These are phyloP conservation scores for Triticum dicoccoides DNA, from an alignment of 176 grass and related monocot genomes.

Conservation along the genomic window DNA sequence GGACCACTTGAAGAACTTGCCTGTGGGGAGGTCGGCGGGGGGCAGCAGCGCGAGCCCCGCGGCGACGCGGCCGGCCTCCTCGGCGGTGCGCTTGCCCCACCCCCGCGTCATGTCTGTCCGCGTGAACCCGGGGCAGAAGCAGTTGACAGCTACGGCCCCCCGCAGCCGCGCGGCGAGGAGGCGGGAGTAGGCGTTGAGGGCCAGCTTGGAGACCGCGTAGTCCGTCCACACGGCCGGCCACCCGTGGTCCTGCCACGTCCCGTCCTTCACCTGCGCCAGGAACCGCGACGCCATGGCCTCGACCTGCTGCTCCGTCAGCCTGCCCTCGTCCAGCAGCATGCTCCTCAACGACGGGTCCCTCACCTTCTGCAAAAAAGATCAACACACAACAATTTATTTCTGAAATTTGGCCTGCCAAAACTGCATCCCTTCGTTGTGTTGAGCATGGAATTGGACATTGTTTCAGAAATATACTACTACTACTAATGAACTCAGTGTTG, in stretches of 20 bases:
- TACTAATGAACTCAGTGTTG: not conserved
- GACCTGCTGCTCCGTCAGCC: constrained; percentile 39
- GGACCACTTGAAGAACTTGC: constrained; percentile 66
- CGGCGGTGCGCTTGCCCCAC: constrained; percentile 49
- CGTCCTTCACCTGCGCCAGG: constrained; percentile 52
- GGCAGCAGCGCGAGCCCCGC: constrained; percentile 35
- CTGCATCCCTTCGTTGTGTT: not conserved
- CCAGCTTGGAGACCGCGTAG: constrained; percentile 80
- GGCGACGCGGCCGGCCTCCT: constrained; percentile 58
- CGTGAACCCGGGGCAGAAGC: constrained; percentile 96
- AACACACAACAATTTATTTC: not conserved
- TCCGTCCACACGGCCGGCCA: constrained; percentile 80
- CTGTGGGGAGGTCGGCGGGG: constrained; percentile 42
- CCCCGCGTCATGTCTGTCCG: constrained; percentile 80
- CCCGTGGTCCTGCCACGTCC: constrained; percentile 51
- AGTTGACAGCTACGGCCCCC: constrained; percentile 60
- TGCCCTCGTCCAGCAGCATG: constrained; percentile 53
- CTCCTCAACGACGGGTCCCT: constrained; percentile 35
- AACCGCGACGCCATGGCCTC: constrained; percentile 55
- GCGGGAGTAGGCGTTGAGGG: constrained; percentile 66
- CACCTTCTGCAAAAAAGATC: constrained; percentile 43
- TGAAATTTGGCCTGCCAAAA: not conserved
- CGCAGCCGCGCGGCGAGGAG: constrained; percentile 44
- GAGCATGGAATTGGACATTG: not conserved
- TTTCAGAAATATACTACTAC: not conserved